Evolutionary conservation across 1,284 basidiomycete genomes (phyloP).

Genomic region (Lentinus polychrous): DNA sequence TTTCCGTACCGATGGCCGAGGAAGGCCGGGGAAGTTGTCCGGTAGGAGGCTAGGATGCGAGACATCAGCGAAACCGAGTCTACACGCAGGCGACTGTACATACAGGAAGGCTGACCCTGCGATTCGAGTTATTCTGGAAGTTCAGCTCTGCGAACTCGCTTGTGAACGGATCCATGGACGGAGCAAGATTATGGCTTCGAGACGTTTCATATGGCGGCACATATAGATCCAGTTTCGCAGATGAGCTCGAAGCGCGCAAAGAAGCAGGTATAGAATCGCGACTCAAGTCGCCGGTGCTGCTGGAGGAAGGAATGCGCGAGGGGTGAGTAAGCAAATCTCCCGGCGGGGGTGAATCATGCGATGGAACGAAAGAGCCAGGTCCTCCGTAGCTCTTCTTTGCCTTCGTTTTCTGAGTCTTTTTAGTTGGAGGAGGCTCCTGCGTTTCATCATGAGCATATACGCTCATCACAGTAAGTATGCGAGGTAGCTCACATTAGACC

Average conservation of each 20-base stretch:
- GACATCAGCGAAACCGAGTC: not conserved
- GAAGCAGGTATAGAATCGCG: constrained; percentile 52
- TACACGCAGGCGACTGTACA: constrained; percentile 21
- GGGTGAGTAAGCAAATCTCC: constrained; percentile 16
- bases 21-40: constrained; percentile 32
- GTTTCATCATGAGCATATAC: constrained; percentile 3
- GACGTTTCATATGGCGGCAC: constrained; percentile 56
- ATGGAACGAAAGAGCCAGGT: constrained; percentile 65
- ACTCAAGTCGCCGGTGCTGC: constrained; percentile 32
- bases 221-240: constrained; percentile 63
- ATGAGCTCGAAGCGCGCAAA: constrained; percentile 50
- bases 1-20: constrained; percentile 29
- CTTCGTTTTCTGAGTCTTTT: constrained; percentile 51
- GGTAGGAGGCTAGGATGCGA: constrained; percentile 25
- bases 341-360: constrained; percentile 32
- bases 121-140: constrained; percentile 37
- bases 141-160: constrained; percentile 63
- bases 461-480: constrained; percentile 22
- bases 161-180: constrained; percentile 44
- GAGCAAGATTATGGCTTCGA: constrained; percentile 21
- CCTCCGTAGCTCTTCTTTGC: constrained; percentile 64
- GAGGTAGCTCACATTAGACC: constrained; percentile 76
- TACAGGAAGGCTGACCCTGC: constrained; percentile 62
- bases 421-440: constrained; percentile 69
- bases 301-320: constrained; percentile 30